Conservation (phyloP, 1,139 yeast species). For the Candida mesenterica region DNA sequence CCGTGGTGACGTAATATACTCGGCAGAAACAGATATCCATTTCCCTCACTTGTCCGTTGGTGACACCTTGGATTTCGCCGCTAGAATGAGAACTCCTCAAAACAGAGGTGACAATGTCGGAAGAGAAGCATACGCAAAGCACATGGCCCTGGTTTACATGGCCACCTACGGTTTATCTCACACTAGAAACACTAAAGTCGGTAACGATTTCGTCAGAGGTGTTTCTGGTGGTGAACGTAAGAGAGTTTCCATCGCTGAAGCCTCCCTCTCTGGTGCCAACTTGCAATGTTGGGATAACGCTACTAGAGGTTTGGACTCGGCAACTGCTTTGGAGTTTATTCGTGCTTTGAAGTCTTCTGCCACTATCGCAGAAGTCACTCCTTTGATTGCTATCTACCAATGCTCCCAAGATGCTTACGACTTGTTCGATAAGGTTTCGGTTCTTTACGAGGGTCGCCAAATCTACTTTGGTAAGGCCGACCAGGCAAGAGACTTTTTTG, state of each 20-base stretch:
- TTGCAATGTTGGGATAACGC: slow-evolving; percentile 28
- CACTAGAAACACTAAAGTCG: slow-evolving; percentile 23
- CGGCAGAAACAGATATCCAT: slow-evolving; percentile 28
- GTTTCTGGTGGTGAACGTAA: slow-evolving; percentile 28
- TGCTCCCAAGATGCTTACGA: slow-evolving; percentile 31
- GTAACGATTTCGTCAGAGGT: slow-evolving; percentile 24
- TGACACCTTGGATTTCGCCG: slow-evolving; percentile 28
- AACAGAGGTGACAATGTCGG: slow-evolving; percentile 29
- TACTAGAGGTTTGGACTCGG: slow-evolving; percentile 26
- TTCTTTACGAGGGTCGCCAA: slow-evolving; percentile 28
- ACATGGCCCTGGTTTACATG: slow-evolving; percentile 22
- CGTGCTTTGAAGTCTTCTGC: slow-evolving; percentile 28
- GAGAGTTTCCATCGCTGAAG: slow-evolving; percentile 26
- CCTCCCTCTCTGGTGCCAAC: slow-evolving; percentile 19
- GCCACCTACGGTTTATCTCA: slow-evolving; percentile 23
- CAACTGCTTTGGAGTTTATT: slow-evolving; percentile 27
- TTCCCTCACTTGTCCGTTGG: slow-evolving; percentile 28
- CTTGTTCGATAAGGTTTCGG: slow-evolving; percentile 24
- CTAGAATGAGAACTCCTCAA: slow-evolving; percentile 25
- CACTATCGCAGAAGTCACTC: slow-evolving; percentile 23
- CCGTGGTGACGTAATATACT: slow-evolving; percentile 29
- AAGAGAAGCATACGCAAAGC: slow-evolving; percentile 19
- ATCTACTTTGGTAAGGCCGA: slow-evolving; percentile 23
- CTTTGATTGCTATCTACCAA: slow-evolving; percentile 28
- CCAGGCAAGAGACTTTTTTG: slow-evolving; percentile 22